Base-by-base conservation (phyloP, 1,284 basidiomycete species). In the Kalmanozyma brasiliensis region DNA sequence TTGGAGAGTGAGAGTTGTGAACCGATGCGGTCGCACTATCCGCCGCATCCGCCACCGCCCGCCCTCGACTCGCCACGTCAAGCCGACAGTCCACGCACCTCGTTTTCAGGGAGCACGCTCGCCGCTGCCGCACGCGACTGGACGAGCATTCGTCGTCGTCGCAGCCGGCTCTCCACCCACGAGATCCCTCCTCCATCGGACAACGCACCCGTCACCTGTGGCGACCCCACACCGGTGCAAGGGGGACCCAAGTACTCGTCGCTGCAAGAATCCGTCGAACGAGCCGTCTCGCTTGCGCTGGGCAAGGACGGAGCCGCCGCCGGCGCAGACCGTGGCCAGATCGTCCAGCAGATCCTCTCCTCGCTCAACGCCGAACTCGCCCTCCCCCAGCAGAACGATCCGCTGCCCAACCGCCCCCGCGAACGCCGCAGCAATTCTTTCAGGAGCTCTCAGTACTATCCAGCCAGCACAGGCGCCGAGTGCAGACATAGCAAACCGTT, bases 41-140 rank as follows among this genome's bases (percentile, higher is more conserved):
- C n/a, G n/a, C n/a, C n/a, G n/a, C n/a, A 22, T 2, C 26, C 40
- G 8, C 3, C 29, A 4, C 52, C n/a, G 14, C 33, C 23, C 20
- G 14, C 41, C 14, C 17, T 19, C 14, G 32, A 41, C 14, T 43
- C 47, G 3, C 52, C 59, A 14, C 37, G 38, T 8, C 33, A 26
- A 8, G n/a, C 38, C 3, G 29, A 24, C 9, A 63, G 59, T 22
- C 65, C 66, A 7, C 66, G 66, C 14, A 30, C 52, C 9, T 64
- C 61, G 11, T 70, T 70, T 26, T 70, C 60, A 14, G 57, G 52
- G 10, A 70, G 66, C 57, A 70, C 66, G 3, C 49, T 70, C 9
- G 66, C 61, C 9, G 66, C 61, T 8, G 66, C 66, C 2, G 66
- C 66, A 14, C 66, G 66, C 40, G 66, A 70, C 45, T 70, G 66